Base-by-base conservation (phyloP, 768 basidiomycete species). In the Leccinellum luteum region DNA sequence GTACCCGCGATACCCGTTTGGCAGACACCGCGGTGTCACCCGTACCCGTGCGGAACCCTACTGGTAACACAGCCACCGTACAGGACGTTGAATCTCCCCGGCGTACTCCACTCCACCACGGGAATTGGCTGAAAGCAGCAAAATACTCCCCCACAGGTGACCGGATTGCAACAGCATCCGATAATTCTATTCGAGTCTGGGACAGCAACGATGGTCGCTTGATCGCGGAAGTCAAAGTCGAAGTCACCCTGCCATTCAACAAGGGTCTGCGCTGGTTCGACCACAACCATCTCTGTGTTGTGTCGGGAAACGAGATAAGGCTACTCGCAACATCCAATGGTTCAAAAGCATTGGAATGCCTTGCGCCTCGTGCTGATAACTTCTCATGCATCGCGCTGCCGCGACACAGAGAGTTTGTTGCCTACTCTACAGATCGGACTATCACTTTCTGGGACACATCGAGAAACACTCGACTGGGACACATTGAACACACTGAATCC, bases 251-350 rank as follows among this genome's bases (percentile, higher is more conserved):
- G 23, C 13, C 7, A 14, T 47, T 23, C 25, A 47, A 23, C 15
- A 23, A 35, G 15, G 31, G 85, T 77, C 0, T 92, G 89, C 31
- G 15, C 43, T 44, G 43, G 43, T 19, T 44, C 19, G 43, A 44
- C 10, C 34, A 35, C 2, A 44, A 44, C n/a, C 43, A 19, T 2
- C n/a, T 44, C 6, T 44, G 15, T 19, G 41, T 41, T 12, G 10
- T 17, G 9, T 43, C 41, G n/a, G 15, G 41, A 43, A 17, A n/a
- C 41, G 10, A 17, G 19, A 43, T 43, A 8, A 43, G 15, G 6
- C 5, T 17, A 7, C 10, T n/a, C 41, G n/a, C 41, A 14, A 41
- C 41, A 9, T n/a, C 30, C 30, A 30, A 6, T 4, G 6, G 43
- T 19, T 17, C 41, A 4, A 19, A 8, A 17, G 15, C 15, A 17